phyloP scores from a whole-genome alignment of 2,329 filamentous ascomycete species.

The Microdochium trichocladiopsis region DNA sequence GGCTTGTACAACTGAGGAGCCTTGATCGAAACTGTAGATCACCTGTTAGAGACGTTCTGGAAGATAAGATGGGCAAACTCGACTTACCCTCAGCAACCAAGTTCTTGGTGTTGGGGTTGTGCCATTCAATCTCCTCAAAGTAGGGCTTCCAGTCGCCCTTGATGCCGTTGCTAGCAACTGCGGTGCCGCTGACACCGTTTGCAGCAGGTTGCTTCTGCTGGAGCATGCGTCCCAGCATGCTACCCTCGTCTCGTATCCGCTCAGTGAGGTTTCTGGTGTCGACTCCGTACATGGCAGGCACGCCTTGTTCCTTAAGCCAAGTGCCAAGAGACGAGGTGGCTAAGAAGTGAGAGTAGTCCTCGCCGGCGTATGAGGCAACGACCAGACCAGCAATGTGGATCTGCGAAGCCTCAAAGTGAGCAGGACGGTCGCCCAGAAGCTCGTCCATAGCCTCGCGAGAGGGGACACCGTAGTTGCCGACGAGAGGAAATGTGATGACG shows the following conservation, averaged over 20 bases:
- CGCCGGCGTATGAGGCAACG: slow-evolving; percentile 84
- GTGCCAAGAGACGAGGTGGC: slow-evolving; percentile 83
- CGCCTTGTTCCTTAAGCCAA: slow-evolving; percentile 93
- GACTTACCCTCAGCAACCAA: slow-evolving; percentile 86
- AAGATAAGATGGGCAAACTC: slow-evolving; percentile 2
- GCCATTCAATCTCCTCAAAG: slow-evolving; percentile 82
- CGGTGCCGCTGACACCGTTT: slow-evolving; percentile 29
- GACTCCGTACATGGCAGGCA: slow-evolving; percentile 91
- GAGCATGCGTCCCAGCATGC: slow-evolving; percentile 89
- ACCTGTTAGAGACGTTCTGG: background rate
- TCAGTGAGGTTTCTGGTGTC: slow-evolving; percentile 93
- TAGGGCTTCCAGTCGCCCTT: slow-evolving; percentile 38
- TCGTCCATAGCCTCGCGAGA: slow-evolving; percentile 79
- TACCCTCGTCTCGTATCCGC: slow-evolving; percentile 86
- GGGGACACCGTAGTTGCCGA: slow-evolving; percentile 96
- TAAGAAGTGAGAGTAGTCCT: slow-evolving; percentile 92
- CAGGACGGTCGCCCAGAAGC: slow-evolving; percentile 77
- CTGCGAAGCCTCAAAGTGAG: slow-evolving; percentile 85
- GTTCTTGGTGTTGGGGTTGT: slow-evolving; percentile 87
- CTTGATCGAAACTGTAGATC: slow-evolving; percentile 73
- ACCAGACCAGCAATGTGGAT: slow-evolving; percentile 94
- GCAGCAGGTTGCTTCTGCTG: slow-evolving; percentile 50
- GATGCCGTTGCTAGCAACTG: slow-evolving; percentile 24
- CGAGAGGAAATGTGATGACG: slow-evolving; percentile 90
- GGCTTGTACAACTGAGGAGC: slow-evolving; percentile 81